Evolutionary conservation across 208 protist species (phyloP), one percentile per base, ranked within the genome.

Genomic region (Leishmania arabica): DNA sequence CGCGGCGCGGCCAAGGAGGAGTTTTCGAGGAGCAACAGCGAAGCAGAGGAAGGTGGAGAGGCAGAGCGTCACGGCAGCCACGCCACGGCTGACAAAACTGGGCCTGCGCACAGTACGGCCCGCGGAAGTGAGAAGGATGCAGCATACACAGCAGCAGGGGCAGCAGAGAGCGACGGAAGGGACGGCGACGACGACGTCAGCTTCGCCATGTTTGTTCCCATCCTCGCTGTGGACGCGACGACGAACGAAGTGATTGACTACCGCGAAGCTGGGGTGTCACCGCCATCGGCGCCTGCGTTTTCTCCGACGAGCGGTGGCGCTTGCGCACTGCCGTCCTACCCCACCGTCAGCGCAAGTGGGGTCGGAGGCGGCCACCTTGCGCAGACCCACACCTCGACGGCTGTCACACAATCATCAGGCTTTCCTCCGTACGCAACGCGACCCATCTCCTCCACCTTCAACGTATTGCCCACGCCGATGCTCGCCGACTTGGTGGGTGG

Each of bases 241-340:
- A 85, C 85, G 24, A 75, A 89, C 34, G 82, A 87, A 53, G 79
- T 87, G 4, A 80, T 87, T 79, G 84, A 84, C 86, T 83, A 84
- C 79, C 79, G 84, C 79, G 53, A 19, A 40, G 34, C 74, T n/a
- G 56, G 56, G 37, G 54, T 47, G 19, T 8, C 74, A 24, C 49
- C 54, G 54, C 40, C 56, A 49, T 51, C 56, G 24, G 54, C 56
- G 27, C 40, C 49, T 27, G 34, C 56, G 34, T 34, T 45, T 19
- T 21, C 74, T 5, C 54, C 37, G 40, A 4, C 40, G 8, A 15
- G 31, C 4, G 15, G n/a, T 62, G 72, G 45, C 9, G n/a, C 51
- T 24, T 34, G 72, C 31, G 72, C 34, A 64, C 19, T 42, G n/a
- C 34, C 24, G 34, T 45, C 72, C 72, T 56, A 15, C 31, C 31